Percentiles rank a stretch among this genome's conserved stretches.
These are phyloP conservation scores for Hypoxylon sp. DNA, from an alignment of 2,329 filamentous ascomycete species.

Conservation along the genomic window DNA sequence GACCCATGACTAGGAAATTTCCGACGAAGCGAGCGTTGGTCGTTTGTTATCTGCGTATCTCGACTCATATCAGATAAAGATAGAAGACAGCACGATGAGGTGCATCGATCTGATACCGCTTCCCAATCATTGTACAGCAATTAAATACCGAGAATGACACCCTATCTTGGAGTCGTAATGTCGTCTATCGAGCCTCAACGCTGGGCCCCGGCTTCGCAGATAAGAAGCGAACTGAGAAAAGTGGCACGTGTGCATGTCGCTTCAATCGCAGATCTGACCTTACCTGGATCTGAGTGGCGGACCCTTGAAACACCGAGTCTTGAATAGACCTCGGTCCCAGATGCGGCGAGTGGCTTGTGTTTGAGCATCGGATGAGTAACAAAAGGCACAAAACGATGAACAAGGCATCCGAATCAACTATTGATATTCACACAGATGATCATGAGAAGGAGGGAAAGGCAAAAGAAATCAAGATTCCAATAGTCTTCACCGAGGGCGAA, in stretches of 20 bases:
- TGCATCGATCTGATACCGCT: neutral
- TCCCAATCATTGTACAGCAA: neutral
- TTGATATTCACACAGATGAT: neutral
- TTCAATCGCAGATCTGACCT: slow-evolving; percentile 29
- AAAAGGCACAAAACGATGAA: neutral
- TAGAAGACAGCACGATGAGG: neutral
- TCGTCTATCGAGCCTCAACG: slow-evolving; percentile 2
- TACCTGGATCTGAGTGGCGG: slow-evolving; percentile 17
- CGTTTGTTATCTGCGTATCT: slow-evolving; percentile 13
- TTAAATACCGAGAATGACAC: neutral
- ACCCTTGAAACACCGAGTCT: slow-evolving; percentile 30
- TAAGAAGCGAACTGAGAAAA: slow-evolving; percentile 3
- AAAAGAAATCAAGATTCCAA: neutral
- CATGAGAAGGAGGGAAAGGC: neutral
- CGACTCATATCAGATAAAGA: neutral
- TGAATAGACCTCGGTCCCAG: slow-evolving; percentile 31
- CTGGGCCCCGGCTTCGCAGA: slow-evolving; percentile 7
- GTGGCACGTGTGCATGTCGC: slow-evolving; percentile 34
- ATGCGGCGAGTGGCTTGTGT: slow-evolving; percentile 12
- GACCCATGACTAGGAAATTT: slow-evolving; percentile 13
- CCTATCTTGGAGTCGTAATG: slow-evolving; percentile 4
- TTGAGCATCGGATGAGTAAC: neutral
- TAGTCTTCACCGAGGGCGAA: slow-evolving; percentile 7
- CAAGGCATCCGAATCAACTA: slow-evolving; percentile 4
- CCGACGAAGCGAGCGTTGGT: slow-evolving; percentile 3